Conservation (phyloP, 257 asterid genomes). For the Cruciata laevipes region DNA sequence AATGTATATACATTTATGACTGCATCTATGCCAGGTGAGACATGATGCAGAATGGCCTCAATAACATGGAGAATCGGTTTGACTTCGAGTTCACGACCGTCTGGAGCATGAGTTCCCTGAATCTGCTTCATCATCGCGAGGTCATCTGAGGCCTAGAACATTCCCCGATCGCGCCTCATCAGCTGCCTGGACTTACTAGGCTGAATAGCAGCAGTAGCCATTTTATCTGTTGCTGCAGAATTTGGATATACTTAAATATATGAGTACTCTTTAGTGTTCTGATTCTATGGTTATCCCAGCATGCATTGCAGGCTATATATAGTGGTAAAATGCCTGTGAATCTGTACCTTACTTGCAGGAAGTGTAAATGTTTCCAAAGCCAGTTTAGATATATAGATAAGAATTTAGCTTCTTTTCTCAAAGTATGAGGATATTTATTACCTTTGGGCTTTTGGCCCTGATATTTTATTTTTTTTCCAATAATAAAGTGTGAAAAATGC, state of each 20-base stretch:
- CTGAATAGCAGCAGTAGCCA: slow-evolving; percentile 27
- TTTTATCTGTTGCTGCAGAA: slow-evolving; percentile 7
- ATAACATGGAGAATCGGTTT: slow-evolving; percentile 40
- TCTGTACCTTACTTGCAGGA: slow-evolving; percentile 77
- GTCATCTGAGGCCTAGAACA: slow-evolving; percentile 41
- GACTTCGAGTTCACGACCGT: slow-evolving; percentile 40
- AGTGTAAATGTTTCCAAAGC: slow-evolving; percentile 38
- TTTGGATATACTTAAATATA: neutral
- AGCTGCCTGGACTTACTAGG: slow-evolving; percentile 25
- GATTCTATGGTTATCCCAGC: slow-evolving; percentile 10
- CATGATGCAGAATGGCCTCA: slow-evolving; percentile 43
- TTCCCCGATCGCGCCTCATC: slow-evolving; percentile 29
- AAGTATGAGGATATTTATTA: slow-evolving; percentile 3
- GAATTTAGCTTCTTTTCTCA: slow-evolving; percentile 8
- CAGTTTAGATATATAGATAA: slow-evolving; percentile 25
- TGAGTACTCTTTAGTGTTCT: neutral
- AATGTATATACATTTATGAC: slow-evolving; percentile 39
- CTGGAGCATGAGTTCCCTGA: slow-evolving; percentile 54
- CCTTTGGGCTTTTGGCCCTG: slow-evolving; percentile 28
- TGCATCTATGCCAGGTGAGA: slow-evolving; percentile 51
- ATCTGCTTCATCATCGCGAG: slow-evolving; percentile 45
- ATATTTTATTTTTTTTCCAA: slow-evolving; percentile 5
- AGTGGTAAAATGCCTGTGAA: slow-evolving; percentile 26
- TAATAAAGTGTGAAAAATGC: slow-evolving; percentile 4
- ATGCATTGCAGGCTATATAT: slow-evolving; percentile 36